Evolutionary conservation across 257 asterid genomes (phyloP), one percentile per base, ranked within the genome.

Genomic region (Fraxinus americana): DNA sequence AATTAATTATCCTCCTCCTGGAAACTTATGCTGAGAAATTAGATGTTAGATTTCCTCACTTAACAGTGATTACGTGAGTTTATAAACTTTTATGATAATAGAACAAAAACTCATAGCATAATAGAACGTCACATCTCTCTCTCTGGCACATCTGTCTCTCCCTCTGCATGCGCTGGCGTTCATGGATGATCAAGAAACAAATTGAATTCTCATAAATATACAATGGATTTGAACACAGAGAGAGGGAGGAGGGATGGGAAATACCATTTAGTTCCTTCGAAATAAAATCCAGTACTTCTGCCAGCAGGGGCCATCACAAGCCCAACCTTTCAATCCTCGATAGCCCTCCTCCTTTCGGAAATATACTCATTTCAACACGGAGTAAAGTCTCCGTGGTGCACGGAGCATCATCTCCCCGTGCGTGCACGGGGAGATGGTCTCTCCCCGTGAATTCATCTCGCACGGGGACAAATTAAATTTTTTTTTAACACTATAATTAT

Each of bases 191-290:
- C 83, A 68, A 61, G 77, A 80, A 82, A n/a, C 6, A 39, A 41
- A 57, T 36, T 67, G 13, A 50, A 50, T 16, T 50, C 61, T 50
- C 23, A 13, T 21, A 81, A 73, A 80, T 36, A 34, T 23, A 43
- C 67, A 76, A 77, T 41, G 8, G 8, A 27, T 45, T 21, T 14
- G 32, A 38, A 4, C 17, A 27, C 48, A 30, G 66, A 75, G 71
- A 36, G 52, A n/a, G 36, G 67, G 68, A 70, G n/a, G 67, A 11
- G 72, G 25, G 23, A 34, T 3, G 59, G 71, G 36, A 67, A 35
- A 29, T 85, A 94, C 99, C 99, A 92, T 88, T 90, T 90, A 84
- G 89, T 84, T 86, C 93, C 99, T 82, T 92, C 85, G 35, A 91
- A 92, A 77, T 79, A 88, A 81, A 94, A 92, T 30, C 85, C 89